phyloP scores from a whole-genome alignment of 1,284 basidiomycete species.

The Chalciporus sp. region DNA sequence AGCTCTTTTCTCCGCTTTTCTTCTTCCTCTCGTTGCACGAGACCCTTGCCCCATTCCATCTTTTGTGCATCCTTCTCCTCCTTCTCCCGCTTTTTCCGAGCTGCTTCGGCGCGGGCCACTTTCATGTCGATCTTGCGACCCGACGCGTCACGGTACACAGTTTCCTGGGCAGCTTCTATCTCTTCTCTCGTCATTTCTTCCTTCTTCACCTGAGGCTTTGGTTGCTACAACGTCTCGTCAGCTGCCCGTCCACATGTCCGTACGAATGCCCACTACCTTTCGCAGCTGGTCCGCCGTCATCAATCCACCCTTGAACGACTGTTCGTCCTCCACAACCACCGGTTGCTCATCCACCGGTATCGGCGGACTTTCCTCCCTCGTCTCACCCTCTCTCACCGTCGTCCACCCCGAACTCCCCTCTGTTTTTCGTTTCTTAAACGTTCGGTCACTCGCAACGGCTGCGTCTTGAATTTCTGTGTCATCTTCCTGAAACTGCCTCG shows the following conservation, averaged over 20 bases:
- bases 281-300: slow-evolving; percentile 68
- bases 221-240: slow-evolving; percentile 34
- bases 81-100: slow-evolving; percentile 71
- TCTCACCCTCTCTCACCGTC: slow-evolving; percentile 49
- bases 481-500: slow-evolving; percentile 44
- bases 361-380: slow-evolving; percentile 51
- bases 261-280: slow-evolving; percentile 38
- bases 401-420: slow-evolving; percentile 60
- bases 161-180: slow-evolving; percentile 76
- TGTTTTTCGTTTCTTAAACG: slow-evolving; percentile 72
- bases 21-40: slow-evolving; percentile 82
- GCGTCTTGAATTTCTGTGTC: slow-evolving; percentile 60
- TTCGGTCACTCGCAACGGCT: slow-evolving; percentile 67
- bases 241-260: not conserved
- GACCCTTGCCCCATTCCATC: slow-evolving; percentile 96
- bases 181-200: slow-evolving; percentile 50
- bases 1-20: slow-evolving; percentile 66
- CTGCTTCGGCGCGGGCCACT: slow-evolving; percentile 81
- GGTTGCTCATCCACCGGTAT: slow-evolving; percentile 73
- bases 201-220: slow-evolving; percentile 42
- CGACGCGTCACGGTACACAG: slow-evolving; percentile 90
- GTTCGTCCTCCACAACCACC: slow-evolving; percentile 49
- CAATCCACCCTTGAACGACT: slow-evolving; percentile 72
- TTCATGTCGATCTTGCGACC: slow-evolving; percentile 91
- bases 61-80: slow-evolving; percentile 86